Evolutionary conservation across 768 basidiomycete genomes (phyloP).

Genomic region (Mycena haematopus): DNA sequence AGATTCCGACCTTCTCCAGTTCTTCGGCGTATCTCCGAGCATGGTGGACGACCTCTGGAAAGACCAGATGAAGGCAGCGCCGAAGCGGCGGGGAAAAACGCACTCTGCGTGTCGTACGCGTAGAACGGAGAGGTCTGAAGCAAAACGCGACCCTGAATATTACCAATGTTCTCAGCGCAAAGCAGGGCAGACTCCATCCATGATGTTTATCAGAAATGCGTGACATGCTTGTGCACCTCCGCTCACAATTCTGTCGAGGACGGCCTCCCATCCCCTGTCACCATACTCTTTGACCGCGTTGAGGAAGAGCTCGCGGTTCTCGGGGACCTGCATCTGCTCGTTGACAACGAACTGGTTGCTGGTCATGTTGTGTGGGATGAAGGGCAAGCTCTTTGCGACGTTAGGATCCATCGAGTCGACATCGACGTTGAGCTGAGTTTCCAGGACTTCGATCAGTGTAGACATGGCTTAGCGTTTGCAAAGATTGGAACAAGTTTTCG

Average conservation of each 20-base stretch:
- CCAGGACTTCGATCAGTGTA: constrained; percentile 26
- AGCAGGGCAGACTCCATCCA: constrained; percentile 42
- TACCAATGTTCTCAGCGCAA: constrained; percentile 40
- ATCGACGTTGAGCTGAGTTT: constrained; percentile 39
- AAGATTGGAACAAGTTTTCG: too few relatives aligned
- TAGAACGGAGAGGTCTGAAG: constrained; percentile 41
- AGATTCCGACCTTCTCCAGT: constrained; percentile 42
- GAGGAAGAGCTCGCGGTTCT: constrained; percentile 34
- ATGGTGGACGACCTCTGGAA: constrained; percentile 40
- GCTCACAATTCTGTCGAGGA: constrained; percentile 34
- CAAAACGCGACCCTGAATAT: constrained; percentile 41
- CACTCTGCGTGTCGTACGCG: constrained; percentile 43
- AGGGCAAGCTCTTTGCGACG: constrained; percentile 36
- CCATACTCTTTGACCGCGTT: constrained; percentile 30
- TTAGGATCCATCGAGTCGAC: constrained; percentile 46
- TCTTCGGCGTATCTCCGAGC: constrained; percentile 39
- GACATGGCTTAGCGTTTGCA: constrained; percentile 3
- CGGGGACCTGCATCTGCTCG: constrained; percentile 35
- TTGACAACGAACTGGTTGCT: constrained; percentile 46
- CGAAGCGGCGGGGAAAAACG: not conserved
- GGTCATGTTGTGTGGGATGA: constrained; percentile 42
- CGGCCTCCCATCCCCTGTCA: constrained; percentile 32
- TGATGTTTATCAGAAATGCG: not conserved
- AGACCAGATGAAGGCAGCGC: not conserved
- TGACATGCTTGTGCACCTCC: not conserved